These are phyloP conservation scores for Sporothrix pseudoabietina DNA, from an alignment of 2,329 filamentous ascomycete species.

Conservation along the genomic window DNA sequence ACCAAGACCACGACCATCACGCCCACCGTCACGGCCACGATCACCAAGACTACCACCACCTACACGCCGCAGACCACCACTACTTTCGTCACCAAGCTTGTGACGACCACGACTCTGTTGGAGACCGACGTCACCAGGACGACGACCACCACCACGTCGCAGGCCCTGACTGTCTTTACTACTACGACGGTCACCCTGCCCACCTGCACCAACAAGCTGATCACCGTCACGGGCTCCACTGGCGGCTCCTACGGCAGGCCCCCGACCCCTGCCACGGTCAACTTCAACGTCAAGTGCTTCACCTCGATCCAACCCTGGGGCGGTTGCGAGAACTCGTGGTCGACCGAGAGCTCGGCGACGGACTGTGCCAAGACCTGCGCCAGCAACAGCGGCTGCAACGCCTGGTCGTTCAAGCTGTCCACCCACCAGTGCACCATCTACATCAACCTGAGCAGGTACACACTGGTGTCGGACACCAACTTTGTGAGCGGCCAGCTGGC, in stretches of 20 bases:
- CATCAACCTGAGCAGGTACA: neutral
- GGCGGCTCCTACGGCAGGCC: constrained; percentile 1
- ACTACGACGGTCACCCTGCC: neutral
- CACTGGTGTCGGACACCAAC: neutral
- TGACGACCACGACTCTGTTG: constrained; percentile 8
- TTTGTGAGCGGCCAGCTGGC: constrained; percentile 11
- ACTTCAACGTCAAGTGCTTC: constrained; percentile 27
- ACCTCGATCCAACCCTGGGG: neutral
- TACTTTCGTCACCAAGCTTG: neutral
- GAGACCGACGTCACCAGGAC: neutral
- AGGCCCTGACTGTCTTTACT: constrained; percentile 1
- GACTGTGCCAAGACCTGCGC: constrained; percentile 14
- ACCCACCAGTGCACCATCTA: constrained; percentile 26
- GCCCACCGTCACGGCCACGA: constrained; percentile 8
- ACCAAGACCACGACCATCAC: constrained; percentile 23
- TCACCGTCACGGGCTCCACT: neutral
- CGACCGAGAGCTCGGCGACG: neutral
- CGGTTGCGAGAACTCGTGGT: neutral
- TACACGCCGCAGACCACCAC: neutral
- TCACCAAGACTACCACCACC: neutral
- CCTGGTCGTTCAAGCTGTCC: constrained; percentile 22
- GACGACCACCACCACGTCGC: neutral
- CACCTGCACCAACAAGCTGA: constrained; percentile 22
- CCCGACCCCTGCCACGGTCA: neutral
- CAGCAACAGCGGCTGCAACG: constrained; percentile 22